Base-by-base conservation (phyloP, 805 yeast species). In the Barnettozyma sucrosica region DNA sequence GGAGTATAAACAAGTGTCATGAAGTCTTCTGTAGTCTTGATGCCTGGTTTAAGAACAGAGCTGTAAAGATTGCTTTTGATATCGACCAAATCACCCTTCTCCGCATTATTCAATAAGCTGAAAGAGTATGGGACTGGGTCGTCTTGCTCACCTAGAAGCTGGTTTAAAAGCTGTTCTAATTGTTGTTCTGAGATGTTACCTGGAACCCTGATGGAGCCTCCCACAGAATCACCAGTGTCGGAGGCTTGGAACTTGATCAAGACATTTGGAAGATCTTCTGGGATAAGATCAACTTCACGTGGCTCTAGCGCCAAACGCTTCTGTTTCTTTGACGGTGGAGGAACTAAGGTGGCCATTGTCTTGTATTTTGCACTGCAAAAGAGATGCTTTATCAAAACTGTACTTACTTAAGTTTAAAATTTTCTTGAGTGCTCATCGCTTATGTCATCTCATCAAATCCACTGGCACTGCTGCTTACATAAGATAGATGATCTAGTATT, bases 321-420 rank as follows among this genome's bases (percentile, higher is more conserved):
- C 63, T 88, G 96, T 62, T 81, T 87, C 66, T 93, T 92, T 1
- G 96, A 84, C 19, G 87, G 95, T 36, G 97, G 98, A 23, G 99
- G 99, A 41, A 93, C 66, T 39, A 88, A 72, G 1, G 98, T 93
- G 44, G 98, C 93, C 98, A 92, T 90, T 4, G 32, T 37, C 18
- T 28, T 3, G 5, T 37, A 13, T 21, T 36, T 20, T 8, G 25
- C 24, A 11, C n/a, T 28, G n/a, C 32, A 28, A 14, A 28, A 9
- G 13, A 34, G n/a, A 20, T 14, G 7, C 23, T 18, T 34, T 18
- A 18, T 20, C 13, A 34, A 18, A 34, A 33, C 23, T 18, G 23
- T n/a, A 18, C 37, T 20, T 34, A 19, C 19, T n/a, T 37, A 5
- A 11, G 10, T 21, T 16, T 16, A 39, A 19, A 28, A 43, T 50